Evolutionary conservation across 495 filamentous ascomycete genomes (phyloP).

Genomic region (Aspergillus avenaceus): DNA sequence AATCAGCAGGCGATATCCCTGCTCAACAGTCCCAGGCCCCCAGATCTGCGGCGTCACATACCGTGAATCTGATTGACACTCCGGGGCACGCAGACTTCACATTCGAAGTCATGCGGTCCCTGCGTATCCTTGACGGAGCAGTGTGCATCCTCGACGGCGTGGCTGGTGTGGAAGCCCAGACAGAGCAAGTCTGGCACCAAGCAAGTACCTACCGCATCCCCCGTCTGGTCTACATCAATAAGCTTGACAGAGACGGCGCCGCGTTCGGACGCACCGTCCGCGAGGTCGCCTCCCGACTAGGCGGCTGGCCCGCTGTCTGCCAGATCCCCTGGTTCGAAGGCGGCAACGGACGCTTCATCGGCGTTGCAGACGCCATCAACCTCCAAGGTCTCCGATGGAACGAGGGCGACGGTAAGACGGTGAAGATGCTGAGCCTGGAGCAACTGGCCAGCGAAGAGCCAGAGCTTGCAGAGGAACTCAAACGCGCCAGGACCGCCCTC

Average conservation of each 20-base stretch:
- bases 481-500: slow-evolving; percentile 68
- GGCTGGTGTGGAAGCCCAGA: slow-evolving; percentile 96
- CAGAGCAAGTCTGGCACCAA: slow-evolving; percentile 94
- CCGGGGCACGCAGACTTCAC: slow-evolving; percentile 98
- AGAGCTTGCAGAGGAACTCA: slow-evolving; percentile 63
- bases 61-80: slow-evolving; percentile 94
- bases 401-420: slow-evolving; percentile 61
- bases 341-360: slow-evolving; percentile 67
- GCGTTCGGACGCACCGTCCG: slow-evolving; percentile 82
- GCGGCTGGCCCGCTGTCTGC: slow-evolving; percentile 84
- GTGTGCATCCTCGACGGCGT: slow-evolving; percentile 96
- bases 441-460: slow-evolving; percentile 50
- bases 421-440: slow-evolving; percentile 47
- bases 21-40: slow-evolving; percentile 17
- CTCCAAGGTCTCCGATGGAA: slow-evolving; percentile 50
- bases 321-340: slow-evolving; percentile 90
- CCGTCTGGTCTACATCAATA: slow-evolving; percentile 86
- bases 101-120: slow-evolving; percentile 90
- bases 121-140: slow-evolving; percentile 90
- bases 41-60: slow-evolving; percentile 50
- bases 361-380: slow-evolving; percentile 77
- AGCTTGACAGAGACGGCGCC: slow-evolving; percentile 91
- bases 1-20: slow-evolving; percentile 18
- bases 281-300: slow-evolving; percentile 74
- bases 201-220: slow-evolving; percentile 83